Conservation (phyloP, 2,329 filamentous ascomycete genomes). For the Trichoderma lentiforme region DNA sequence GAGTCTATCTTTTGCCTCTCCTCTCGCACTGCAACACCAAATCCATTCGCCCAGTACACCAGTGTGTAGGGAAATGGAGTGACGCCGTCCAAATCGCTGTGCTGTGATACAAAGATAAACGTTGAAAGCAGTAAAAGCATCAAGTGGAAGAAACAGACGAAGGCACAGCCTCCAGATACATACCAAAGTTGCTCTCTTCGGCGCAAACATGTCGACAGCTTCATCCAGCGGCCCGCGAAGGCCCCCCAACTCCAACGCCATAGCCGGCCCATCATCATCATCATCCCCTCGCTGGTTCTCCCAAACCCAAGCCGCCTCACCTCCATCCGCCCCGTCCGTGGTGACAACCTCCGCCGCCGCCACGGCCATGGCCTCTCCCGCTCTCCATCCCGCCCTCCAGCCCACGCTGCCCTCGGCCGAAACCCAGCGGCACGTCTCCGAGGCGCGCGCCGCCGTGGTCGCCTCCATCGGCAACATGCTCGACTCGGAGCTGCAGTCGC, state of each 20-base stretch:
- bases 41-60: background rate
- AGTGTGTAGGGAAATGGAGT: background rate
- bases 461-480: slow-evolving; percentile 67
- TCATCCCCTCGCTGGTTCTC: slow-evolving; percentile 7
- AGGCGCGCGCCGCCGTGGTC: slow-evolving; percentile 57
- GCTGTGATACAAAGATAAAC: background rate
- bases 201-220: background rate
- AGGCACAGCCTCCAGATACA: background rate
- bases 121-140: background rate
- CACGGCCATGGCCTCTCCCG: slow-evolving; percentile 16
- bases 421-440: slow-evolving; percentile 47
- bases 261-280: slow-evolving; percentile 7
- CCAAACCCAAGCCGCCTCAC: background rate
- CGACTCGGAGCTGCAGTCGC: slow-evolving; percentile 64
- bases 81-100: background rate
- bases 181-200: background rate
- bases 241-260: background rate
- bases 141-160: background rate
- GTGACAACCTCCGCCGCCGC: background rate
- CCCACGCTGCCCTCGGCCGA: slow-evolving; percentile 41
- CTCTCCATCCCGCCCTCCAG: slow-evolving; percentile 26
- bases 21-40: background rate
- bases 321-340: background rate
- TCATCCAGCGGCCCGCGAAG: background rate
- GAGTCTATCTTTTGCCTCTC: background rate